A percentile compares a stretch with the other conserved stretches of the same genome.
Conservation (phyloP, 2,329 filamentous ascomycete species). For the Alternaria novae-zelandiae region DNA sequence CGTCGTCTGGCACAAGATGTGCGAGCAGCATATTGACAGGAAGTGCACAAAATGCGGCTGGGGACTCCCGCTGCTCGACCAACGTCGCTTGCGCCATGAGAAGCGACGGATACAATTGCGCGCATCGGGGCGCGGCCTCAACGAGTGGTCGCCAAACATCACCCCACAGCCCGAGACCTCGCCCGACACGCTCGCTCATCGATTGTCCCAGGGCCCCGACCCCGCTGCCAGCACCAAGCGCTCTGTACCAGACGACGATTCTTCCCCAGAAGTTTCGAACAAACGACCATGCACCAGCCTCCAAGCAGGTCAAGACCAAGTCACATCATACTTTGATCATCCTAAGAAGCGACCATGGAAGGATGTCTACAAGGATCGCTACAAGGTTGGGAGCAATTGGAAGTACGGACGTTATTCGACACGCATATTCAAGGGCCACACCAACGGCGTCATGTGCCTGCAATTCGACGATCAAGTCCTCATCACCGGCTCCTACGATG, state of each 20-base stretch:
- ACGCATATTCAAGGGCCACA: constrained; percentile 83
- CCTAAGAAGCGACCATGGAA: constrained; percentile 78
- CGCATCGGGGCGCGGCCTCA: constrained; percentile 64
- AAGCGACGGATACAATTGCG: constrained; percentile 82
- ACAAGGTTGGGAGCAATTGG: constrained; percentile 97
- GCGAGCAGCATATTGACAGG: constrained; percentile 92
- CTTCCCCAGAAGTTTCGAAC: constrained; percentile 30
- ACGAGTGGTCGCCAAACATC: constrained; percentile 60
- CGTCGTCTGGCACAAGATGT: constrained; percentile 98
- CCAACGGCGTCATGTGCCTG: constrained; percentile 82
- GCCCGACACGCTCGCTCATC: constrained; percentile 16
- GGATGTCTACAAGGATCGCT: constrained; percentile 93
- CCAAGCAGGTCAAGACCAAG: constrained; percentile 32
- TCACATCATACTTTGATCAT: constrained; percentile 59
- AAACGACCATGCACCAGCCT: constrained; percentile 46
- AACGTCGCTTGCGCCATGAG: constrained; percentile 84
- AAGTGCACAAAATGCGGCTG: constrained; percentile 96
- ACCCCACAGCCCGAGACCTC: constrained; percentile 55
- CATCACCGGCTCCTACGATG: constrained; percentile 93
- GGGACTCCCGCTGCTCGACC: constrained; percentile 88
- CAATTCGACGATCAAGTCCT: constrained; percentile 89
- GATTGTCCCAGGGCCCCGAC: constrained; percentile 21
- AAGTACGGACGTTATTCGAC: constrained; percentile 89
- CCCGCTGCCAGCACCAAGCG: constrained; percentile 36
- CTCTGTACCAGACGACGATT: constrained; percentile 28